Evolutionary conservation across 768 basidiomycete genomes (phyloP).

Genomic region (Russula compacta): DNA sequence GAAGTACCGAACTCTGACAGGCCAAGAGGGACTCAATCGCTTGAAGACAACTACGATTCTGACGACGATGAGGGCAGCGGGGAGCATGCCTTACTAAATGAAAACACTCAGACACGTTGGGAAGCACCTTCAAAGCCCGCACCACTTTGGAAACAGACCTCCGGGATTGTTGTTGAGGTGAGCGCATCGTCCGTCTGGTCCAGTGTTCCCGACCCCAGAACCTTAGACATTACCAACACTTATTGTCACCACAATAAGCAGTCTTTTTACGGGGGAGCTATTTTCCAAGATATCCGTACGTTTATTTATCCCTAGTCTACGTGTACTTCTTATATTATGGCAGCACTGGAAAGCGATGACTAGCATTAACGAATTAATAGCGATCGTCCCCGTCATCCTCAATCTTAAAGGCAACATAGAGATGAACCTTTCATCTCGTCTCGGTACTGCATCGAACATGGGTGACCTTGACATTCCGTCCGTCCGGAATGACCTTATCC

Average conservation of each 20-base stretch:
- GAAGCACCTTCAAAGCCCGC: conserved; percentile 16
- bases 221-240: conserved; percentile 79
- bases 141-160: conserved; percentile 44
- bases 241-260: conserved; percentile 70
- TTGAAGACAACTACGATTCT: conserved; percentile 8
- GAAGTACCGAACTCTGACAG: conserved; percentile 20
- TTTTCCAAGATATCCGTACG: conserved; percentile 76
- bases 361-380: conserved; percentile 88
- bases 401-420: conserved; percentile 98
- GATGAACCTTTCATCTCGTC: conserved; percentile 94
- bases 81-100: conserved; percentile 37
- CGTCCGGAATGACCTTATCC: conserved; percentile 53
- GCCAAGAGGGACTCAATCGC: neutral
- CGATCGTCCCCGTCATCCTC: conserved; percentile 88
- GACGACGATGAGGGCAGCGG: conserved; percentile 31
- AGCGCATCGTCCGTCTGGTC: conserved; percentile 11
- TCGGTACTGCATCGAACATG: conserved; percentile 92
- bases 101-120: conserved; percentile 25
- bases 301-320: conserved; percentile 21
- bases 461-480: conserved; percentile 76
- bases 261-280: conserved; percentile 86
- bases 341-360: conserved; percentile 87
- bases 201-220: neutral
- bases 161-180: conserved; percentile 65
- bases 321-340: neutral